Conservation (phyloP, 2,329 filamentous ascomycete genomes). For the Penicillium griseofulvum region DNA sequence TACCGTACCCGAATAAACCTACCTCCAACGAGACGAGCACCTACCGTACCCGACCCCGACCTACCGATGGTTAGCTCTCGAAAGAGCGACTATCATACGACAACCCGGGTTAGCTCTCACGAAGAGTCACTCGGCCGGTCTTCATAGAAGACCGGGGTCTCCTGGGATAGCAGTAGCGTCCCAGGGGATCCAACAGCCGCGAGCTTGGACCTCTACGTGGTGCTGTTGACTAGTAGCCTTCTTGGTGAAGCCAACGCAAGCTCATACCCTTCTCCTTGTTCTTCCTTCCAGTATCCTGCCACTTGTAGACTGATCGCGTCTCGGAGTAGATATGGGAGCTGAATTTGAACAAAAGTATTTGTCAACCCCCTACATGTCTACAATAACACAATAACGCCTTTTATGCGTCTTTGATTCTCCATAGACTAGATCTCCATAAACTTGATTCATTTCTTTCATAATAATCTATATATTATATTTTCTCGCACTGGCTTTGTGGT, state of each 20-base stretch:
- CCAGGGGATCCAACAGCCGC: not conserved
- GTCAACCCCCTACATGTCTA: too few species aligned
- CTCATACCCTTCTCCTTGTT: not conserved
- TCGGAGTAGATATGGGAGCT: too few species aligned
- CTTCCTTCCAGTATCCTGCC: too few species aligned
- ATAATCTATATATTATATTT: not conserved
- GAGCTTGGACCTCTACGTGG: conserved; percentile 5
- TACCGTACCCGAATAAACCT: not conserved
- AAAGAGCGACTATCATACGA: too few species aligned
- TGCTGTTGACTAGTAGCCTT: conserved; percentile 6
- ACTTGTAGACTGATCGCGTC: too few species aligned
- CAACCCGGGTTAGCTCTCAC: too few species aligned
- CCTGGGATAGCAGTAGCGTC: not conserved
- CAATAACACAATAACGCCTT: too few species aligned
- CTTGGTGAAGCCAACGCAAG: conserved; percentile 3
- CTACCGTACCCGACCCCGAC: not conserved
- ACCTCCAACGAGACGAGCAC: not conserved
- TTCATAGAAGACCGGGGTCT: not conserved
- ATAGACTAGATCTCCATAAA: too few species aligned
- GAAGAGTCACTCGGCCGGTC: not conserved
- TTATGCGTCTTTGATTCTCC: too few species aligned
- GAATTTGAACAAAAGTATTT: too few species aligned
- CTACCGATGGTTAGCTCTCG: too few species aligned
- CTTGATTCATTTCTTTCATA: not conserved
- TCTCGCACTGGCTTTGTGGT: not conserved